These are phyloP conservation scores for Xerocomus amazonicus DNA, from an alignment of 1,284 basidiomycete species.

Conservation along the genomic window DNA sequence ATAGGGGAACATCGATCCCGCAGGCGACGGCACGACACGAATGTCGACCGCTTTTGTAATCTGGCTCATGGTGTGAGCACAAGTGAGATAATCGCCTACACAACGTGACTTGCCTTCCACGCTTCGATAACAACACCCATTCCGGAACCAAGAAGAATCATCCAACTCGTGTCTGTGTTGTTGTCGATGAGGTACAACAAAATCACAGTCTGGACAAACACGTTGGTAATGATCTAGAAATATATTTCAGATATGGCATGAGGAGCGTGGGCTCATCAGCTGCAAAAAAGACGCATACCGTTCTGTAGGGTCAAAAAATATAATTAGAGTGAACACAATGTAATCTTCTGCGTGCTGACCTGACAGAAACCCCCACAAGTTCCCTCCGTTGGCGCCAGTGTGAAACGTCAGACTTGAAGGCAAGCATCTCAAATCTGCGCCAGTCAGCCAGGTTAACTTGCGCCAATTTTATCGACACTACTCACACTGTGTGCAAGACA, in stretches of 20 bases:
- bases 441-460: slow-evolving; percentile 4
- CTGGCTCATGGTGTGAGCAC: slow-evolving; percentile 34
- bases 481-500: slow-evolving; percentile 82
- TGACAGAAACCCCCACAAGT: slow-evolving; percentile 78
- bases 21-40: slow-evolving; percentile 52
- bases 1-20: slow-evolving; percentile 75
- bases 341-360: slow-evolving; percentile 40
- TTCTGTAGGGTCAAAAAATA: slow-evolving; percentile 32
- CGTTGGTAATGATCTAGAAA: slow-evolving; percentile 82
- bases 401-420: slow-evolving; percentile 90
- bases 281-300: slow-evolving; percentile 34
- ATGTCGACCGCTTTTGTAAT: slow-evolving; percentile 89
- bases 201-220: slow-evolving; percentile 87
- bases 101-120: slow-evolving; percentile 73
- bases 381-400: slow-evolving; percentile 95
- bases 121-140: slow-evolving; percentile 90
- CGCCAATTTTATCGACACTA: slow-evolving; percentile 15
- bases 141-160: slow-evolving; percentile 89
- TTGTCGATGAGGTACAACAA: slow-evolving; percentile 94
- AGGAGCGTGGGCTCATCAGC: slow-evolving; percentile 8
- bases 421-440: slow-evolving; percentile 85
- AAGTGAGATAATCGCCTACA: slow-evolving; percentile 12
- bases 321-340: slow-evolving; percentile 8
- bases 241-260: slow-evolving; percentile 9
- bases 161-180: slow-evolving; percentile 92